phyloP scores from a whole-genome alignment of 768 basidiomycete genomes.

The Pleurotus djamor region DNA sequence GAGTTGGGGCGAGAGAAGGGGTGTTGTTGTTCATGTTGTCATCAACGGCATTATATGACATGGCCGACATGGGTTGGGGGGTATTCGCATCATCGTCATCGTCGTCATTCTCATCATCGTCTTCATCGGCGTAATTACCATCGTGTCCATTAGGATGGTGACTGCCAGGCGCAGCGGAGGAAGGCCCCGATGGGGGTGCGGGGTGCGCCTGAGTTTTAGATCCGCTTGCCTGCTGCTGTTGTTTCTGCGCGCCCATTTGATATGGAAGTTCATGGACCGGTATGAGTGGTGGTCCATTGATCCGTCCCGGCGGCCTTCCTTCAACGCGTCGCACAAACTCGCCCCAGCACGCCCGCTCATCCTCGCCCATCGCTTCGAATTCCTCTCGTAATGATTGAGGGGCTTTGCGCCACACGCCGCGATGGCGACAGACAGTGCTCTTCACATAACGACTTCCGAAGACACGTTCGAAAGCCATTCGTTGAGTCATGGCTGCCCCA shows the following conservation, averaged over 20 bases:
- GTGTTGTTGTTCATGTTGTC: neutral
- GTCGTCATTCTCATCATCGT: neutral
- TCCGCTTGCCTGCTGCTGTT: neutral
- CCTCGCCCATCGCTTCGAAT: conserved; percentile 53
- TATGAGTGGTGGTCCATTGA: conserved; percentile 4
- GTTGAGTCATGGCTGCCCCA: conserved; percentile 45
- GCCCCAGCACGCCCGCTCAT: conserved; percentile 65
- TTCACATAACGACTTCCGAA: conserved; percentile 74
- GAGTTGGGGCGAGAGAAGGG: neutral
- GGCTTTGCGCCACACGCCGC: conserved; percentile 66
- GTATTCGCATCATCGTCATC: neutral
- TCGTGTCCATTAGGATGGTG: neutral
- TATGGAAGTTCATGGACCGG: conserved; percentile 8
- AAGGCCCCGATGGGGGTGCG: neutral
- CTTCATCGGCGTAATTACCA: neutral
- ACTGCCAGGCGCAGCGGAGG: neutral
- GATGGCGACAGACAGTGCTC: conserved; percentile 69
- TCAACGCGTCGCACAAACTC: conserved; percentile 66
- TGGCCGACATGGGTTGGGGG: neutral
- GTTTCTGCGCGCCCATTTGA: neutral
- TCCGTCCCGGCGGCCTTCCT: conserved; percentile 33
- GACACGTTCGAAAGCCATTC: conserved; percentile 65
- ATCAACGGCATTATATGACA: neutral
- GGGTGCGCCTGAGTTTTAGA: neutral
- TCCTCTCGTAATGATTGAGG: conserved; percentile 39